Conservation (phyloP, 352 stramenopile genomes). For the Phytophthora rubi region DNA sequence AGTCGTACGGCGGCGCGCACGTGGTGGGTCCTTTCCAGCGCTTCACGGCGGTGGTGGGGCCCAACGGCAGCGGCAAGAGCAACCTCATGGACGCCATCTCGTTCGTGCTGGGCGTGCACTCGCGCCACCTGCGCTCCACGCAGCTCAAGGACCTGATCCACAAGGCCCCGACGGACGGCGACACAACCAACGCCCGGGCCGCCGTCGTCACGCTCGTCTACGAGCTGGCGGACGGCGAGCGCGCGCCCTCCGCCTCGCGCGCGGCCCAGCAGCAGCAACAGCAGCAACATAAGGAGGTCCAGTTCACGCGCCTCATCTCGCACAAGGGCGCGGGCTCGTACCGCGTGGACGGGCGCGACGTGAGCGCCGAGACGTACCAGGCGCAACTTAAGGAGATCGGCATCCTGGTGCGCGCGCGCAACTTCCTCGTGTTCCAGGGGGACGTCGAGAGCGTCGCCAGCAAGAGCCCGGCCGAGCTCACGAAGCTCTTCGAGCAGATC, state of each 20-base stretch:
- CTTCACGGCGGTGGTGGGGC: slow-evolving; percentile 98
- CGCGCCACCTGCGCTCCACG: slow-evolving; percentile 94
- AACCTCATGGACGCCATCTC: slow-evolving; percentile 97
- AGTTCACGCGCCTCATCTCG: slow-evolving; percentile 95
- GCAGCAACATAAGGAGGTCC: slow-evolving; percentile 55
- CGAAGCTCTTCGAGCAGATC: slow-evolving; percentile 98
- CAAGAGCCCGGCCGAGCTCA: slow-evolving; percentile 96
- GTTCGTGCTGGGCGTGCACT: slow-evolving; percentile 98
- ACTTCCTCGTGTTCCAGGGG: slow-evolving; percentile 99
- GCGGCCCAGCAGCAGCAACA: slow-evolving; percentile 3
- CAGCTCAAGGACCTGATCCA: slow-evolving; percentile 98
- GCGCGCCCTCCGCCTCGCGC: slow-evolving; percentile 42
- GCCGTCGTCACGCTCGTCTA: slow-evolving; percentile 97
- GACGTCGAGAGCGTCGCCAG: slow-evolving; percentile 98
- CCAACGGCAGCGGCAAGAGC: slow-evolving; percentile 96
- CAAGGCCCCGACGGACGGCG: slow-evolving; percentile 61
- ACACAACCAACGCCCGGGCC: slow-evolving; percentile 38
- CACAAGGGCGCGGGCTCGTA: slow-evolving; percentile 90
- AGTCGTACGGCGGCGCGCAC: slow-evolving; percentile 95
- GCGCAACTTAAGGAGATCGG: slow-evolving; percentile 94
- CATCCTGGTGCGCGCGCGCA: slow-evolving; percentile 98
- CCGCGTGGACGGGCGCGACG: slow-evolving; percentile 76
- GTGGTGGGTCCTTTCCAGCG: slow-evolving; percentile 97
- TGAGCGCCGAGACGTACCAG: slow-evolving; percentile 95
- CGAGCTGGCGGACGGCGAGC: slow-evolving; percentile 73